A percentile compares a stretch with the other conserved stretches of the same genome.
Conservation (phyloP, 1,284 basidiomycete species). For the Ceratobasidium papillatum region DNA sequence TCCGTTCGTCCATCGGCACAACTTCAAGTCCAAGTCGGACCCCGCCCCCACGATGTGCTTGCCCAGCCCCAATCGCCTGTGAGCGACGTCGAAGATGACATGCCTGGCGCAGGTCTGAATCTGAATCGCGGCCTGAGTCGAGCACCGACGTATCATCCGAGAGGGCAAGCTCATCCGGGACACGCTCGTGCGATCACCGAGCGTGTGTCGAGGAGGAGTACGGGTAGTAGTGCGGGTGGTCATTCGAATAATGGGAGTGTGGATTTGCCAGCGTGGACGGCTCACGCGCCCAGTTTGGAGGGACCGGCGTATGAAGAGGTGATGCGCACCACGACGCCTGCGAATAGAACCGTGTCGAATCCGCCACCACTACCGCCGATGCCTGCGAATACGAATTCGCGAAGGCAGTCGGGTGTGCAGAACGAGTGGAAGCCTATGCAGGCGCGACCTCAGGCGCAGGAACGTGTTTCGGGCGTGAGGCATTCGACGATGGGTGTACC, state of each 20-base stretch:
- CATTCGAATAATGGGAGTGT: background rate
- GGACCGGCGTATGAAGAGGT: conserved; percentile 36
- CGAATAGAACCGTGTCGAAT: background rate
- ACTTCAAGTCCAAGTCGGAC: conserved; percentile 37
- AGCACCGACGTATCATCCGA: conserved; percentile 31
- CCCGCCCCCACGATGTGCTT: conserved; percentile 31
- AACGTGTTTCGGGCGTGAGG: conserved; percentile 21
- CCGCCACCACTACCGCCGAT: background rate
- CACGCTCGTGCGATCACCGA: background rate
- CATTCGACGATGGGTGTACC: conserved; percentile 7
- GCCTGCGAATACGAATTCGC: background rate
- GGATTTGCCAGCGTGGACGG: conserved; percentile 9
- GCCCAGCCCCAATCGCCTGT: conserved; percentile 30
- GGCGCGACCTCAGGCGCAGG: conserved; percentile 31
- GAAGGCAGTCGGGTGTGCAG: background rate
- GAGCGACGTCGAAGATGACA: conserved; percentile 29
- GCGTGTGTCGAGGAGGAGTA: background rate
- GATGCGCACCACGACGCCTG: conserved; percentile 5
- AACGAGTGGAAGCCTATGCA: background rate
- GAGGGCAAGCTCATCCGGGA: conserved; percentile 21
- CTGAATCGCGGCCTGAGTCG: background rate
- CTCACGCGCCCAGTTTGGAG: conserved; percentile 15
- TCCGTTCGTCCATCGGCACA: background rate
- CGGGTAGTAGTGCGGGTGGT: background rate
- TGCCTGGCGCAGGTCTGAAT: background rate